phyloP scores from a whole-genome alignment of 805 yeast genomes.

The Candida coquimbonensis region DNA sequence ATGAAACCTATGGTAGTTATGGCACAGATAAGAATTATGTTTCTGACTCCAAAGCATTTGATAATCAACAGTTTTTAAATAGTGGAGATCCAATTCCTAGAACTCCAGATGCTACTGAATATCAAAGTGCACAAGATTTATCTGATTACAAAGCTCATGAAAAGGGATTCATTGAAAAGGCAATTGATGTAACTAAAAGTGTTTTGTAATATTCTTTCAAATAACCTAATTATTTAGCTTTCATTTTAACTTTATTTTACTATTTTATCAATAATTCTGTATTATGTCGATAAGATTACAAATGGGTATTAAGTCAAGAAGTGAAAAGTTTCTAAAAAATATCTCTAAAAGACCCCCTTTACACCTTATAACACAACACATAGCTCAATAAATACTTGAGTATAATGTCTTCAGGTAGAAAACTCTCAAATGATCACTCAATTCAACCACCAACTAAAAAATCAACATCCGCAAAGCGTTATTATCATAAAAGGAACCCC shows the following conservation, averaged over 20 bases:
- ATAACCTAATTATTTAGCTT: not conserved
- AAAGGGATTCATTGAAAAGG: constrained; percentile 5
- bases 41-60: too few relatives aligned
- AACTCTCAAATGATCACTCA: not conserved
- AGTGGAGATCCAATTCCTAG: not conserved
- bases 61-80: too few relatives aligned
- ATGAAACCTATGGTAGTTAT: too few relatives aligned
- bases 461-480: not conserved
- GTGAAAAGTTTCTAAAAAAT: not conserved
- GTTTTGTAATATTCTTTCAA: not conserved
- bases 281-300: not conserved
- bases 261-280: too few relatives aligned
- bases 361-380: not conserved
- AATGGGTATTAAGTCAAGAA: not conserved
- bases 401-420: not conserved
- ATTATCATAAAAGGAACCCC: not conserved
- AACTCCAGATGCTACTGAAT: not conserved
- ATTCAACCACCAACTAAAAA: not conserved
- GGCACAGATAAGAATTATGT: too few relatives aligned
- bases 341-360: not conserved
- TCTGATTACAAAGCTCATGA: not conserved
- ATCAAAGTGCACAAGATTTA: not conserved
- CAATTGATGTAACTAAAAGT: constrained; percentile 5
- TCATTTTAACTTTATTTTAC: not conserved
- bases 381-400: too few relatives aligned